Conservation (phyloP, 345 rosid genomes). For the Ceriops zippeliana region DNA sequence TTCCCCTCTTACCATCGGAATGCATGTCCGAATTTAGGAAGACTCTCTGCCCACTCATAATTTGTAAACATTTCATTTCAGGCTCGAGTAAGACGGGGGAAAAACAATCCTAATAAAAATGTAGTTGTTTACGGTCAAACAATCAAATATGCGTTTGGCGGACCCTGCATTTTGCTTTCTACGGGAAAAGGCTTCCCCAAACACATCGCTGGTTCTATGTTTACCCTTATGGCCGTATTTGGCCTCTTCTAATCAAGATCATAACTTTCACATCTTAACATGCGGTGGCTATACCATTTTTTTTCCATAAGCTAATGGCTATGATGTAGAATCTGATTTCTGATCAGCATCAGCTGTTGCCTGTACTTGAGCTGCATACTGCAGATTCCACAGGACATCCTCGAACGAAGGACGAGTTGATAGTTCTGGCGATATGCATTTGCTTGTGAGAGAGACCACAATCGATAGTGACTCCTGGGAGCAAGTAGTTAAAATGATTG, state of each 20-base stretch:
- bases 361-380: slow-evolving; percentile 92
- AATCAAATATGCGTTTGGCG: background rate
- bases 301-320: slow-evolving; percentile 16
- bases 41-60: too few relatives aligned
- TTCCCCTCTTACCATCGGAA: too few relatives aligned
- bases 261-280: background rate
- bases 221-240: background rate
- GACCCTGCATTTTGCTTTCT: slow-evolving; percentile 14
- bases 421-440: slow-evolving; percentile 70
- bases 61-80: background rate
- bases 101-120: slow-evolving; percentile 2
- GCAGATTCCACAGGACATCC: slow-evolving; percentile 94
- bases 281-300: background rate
- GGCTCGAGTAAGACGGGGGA: background rate
- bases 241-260: background rate
- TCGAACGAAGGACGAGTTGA: slow-evolving; percentile 76
- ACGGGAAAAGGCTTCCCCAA: slow-evolving; percentile 10
- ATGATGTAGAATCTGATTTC: slow-evolving; percentile 64
- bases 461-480: slow-evolving; percentile 80
- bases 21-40: too few relatives aligned
- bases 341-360: slow-evolving; percentile 74
- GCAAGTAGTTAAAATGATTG: slow-evolving; percentile 72
- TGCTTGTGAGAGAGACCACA: slow-evolving; percentile 71
- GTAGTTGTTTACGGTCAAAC: background rate
- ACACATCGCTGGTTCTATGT: too few relatives aligned